phyloP scores from a whole-genome alignment of 352 stramenopile genomes.

The Globisporangium okanoganense region DNA sequence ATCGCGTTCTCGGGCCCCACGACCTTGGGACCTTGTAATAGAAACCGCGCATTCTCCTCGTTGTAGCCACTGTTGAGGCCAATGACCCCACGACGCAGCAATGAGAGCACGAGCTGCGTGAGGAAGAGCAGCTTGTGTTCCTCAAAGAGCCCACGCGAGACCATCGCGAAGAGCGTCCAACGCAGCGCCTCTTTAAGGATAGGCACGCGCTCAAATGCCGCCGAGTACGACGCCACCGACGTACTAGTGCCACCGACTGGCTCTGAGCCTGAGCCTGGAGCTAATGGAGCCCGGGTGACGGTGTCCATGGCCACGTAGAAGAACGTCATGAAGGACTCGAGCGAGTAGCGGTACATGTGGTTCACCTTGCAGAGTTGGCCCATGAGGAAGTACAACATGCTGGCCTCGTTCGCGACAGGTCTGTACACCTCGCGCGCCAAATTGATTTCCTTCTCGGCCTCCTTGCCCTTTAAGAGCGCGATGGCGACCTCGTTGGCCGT shows the following conservation, averaged over 20 bases:
- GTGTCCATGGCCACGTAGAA: conserved; percentile 82
- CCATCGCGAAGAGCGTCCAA: conserved; percentile 88
- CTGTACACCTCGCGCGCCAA: conserved; percentile 89
- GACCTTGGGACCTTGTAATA: conserved; percentile 71
- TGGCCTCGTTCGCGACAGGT: conserved; percentile 83
- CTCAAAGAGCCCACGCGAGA: conserved; percentile 89
- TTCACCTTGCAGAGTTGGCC: conserved; percentile 86
- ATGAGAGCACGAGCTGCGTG: conserved; percentile 80
- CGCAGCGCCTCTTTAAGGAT: conserved; percentile 73
- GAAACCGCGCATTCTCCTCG: conserved; percentile 67
- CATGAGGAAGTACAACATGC: conserved; percentile 93
- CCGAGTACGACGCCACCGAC: conserved; percentile 22
- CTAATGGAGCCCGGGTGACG: conserved; percentile 24
- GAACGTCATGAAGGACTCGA: conserved; percentile 89
- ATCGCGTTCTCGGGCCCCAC: conserved; percentile 72
- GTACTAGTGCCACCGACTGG: not conserved
- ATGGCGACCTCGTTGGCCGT: conserved; percentile 86
- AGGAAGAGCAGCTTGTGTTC: conserved; percentile 91
- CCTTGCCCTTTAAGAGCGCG: conserved; percentile 79
- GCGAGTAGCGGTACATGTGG: conserved; percentile 94
- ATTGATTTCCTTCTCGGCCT: conserved; percentile 90
- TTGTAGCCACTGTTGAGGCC: conserved; percentile 68
- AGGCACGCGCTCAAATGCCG: conserved; percentile 51
- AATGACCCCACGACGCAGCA: conserved; percentile 68
- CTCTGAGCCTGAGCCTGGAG: not conserved